These are phyloP conservation scores for Coniochaeta hoffmannii DNA, from an alignment of 2,329 filamentous ascomycete genomes.

Conservation along the genomic window DNA sequence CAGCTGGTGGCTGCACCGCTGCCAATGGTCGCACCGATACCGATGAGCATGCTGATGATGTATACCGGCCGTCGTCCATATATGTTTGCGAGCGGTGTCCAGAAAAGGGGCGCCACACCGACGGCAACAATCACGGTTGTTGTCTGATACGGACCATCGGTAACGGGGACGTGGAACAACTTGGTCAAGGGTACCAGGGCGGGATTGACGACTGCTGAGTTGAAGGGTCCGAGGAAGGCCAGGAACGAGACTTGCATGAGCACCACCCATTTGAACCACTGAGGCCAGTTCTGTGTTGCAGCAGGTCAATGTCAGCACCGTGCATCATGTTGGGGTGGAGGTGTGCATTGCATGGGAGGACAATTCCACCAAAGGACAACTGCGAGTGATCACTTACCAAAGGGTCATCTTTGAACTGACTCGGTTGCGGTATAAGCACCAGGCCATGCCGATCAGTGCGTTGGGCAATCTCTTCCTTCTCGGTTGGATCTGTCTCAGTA, in stretches of 20 bases:
- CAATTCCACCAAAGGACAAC: no score
- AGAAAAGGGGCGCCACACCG: slow-evolving; percentile 4
- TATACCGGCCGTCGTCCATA: slow-evolving; percentile 11
- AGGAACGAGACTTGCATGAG: slow-evolving; percentile 12
- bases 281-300: slow-evolving; percentile 11
- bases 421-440: slow-evolving; percentile 1
- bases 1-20: slow-evolving; percentile 5
- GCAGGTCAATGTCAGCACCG: background rate
- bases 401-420: slow-evolving; percentile 1
- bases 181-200: slow-evolving; percentile 4
- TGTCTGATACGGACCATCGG: slow-evolving; percentile 4
- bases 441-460: slow-evolving; percentile 2
- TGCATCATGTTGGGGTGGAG: background rate
- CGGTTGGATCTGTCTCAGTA: background rate
- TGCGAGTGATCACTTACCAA: background rate
- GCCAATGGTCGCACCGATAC: slow-evolving; percentile 4
- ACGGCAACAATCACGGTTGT: slow-evolving; percentile 8
- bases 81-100: slow-evolving; percentile 7
- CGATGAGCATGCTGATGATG: slow-evolving; percentile 7
- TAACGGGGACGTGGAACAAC: slow-evolving; percentile 2
- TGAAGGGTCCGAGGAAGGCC: slow-evolving; percentile 11
- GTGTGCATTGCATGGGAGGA: no score
- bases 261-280: slow-evolving; percentile 11
- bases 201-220: slow-evolving; percentile 8
- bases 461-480: background rate